Evolutionary conservation across 192 early-diverging fungal genomes (phyloP).

Genomic region (Coemansia sp.): DNA sequence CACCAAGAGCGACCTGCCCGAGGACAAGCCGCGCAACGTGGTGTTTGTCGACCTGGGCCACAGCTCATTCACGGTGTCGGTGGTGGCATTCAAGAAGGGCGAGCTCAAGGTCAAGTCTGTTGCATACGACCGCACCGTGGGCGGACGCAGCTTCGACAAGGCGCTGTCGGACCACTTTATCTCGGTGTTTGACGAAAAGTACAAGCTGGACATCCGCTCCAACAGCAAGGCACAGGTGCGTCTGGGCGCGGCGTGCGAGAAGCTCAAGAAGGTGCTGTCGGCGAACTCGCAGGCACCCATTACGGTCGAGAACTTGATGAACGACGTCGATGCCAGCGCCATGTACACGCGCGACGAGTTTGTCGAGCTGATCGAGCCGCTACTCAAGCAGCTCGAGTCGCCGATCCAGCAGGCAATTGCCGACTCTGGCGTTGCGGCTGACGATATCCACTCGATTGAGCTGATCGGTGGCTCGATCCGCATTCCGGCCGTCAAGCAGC

Average conservation of each 20-base stretch:
- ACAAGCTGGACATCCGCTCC: constrained; percentile 88
- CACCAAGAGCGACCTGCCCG: constrained; percentile 95
- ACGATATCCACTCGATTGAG: constrained; percentile 93
- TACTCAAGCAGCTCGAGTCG: constrained; percentile 67
- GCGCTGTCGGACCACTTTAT: constrained; percentile 84
- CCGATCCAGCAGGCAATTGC: constrained; percentile 78
- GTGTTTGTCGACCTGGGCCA: constrained; percentile 95
- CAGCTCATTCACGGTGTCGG: constrained; percentile 76
- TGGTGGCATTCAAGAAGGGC: constrained; percentile 94
- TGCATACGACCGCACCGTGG: constrained; percentile 91
- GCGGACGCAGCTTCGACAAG: constrained; percentile 95
- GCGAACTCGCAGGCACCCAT: constrained; percentile 89
- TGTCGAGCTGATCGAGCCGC: constrained; percentile 73
- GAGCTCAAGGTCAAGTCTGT: constrained; percentile 89
- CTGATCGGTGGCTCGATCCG: constrained; percentile 93
- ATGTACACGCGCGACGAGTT: constrained; percentile 84
- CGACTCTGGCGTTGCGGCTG: constrained; percentile 68
- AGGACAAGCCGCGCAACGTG: constrained; percentile 87
- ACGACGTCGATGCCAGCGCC: constrained; percentile 89
- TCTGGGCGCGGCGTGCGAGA: constrained; percentile 84
- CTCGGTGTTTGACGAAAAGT: constrained; percentile 89
- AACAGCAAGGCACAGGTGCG: constrained; percentile 91
- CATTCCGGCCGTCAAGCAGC: constrained; percentile 90
- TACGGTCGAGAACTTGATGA: constrained; percentile 95
- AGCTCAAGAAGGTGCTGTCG: constrained; percentile 94